Evolutionary conservation across 2,329 filamentous ascomycete species (phyloP).

Genomic region (Apiospora hydei): DNA sequence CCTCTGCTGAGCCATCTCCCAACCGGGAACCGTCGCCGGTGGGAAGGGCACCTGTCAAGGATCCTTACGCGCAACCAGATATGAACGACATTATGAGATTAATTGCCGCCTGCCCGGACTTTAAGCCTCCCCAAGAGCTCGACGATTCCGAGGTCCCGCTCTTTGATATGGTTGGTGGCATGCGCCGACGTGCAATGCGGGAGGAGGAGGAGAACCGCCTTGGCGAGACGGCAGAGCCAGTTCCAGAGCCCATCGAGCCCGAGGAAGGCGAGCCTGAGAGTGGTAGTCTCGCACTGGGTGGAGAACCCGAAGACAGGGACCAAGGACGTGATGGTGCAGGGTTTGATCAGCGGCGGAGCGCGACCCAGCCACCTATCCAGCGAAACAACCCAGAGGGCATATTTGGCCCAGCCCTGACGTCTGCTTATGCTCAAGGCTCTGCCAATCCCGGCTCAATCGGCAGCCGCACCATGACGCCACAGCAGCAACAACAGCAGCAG

Average conservation of each 20-base stretch:
- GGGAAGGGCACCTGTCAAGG: conserved; percentile 19
- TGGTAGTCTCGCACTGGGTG: conserved; percentile 85
- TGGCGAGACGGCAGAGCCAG: conserved; percentile 56
- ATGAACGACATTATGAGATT: conserved; percentile 37
- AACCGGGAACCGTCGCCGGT: neutral
- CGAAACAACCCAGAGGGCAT: conserved; percentile 61
- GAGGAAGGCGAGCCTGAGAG: conserved; percentile 81
- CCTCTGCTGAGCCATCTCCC: conserved; percentile 26
- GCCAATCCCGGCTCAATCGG: conserved; percentile 67
- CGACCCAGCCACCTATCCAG: conserved; percentile 80
- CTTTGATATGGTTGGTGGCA: conserved; percentile 83
- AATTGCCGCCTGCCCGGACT: conserved; percentile 40
- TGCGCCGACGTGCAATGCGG: conserved; percentile 79
- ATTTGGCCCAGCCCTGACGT: conserved; percentile 60
- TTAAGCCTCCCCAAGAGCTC: conserved; percentile 33
- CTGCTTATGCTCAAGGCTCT: conserved; percentile 56
- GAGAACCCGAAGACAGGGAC: conserved; percentile 87
- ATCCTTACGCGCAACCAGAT: conserved; percentile 30
- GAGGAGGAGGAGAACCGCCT: conserved; percentile 70
- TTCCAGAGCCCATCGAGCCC: conserved; percentile 50
- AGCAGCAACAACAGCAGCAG: conserved; percentile 73
- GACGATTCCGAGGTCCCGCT: conserved; percentile 69
- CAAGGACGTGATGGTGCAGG: conserved; percentile 56
- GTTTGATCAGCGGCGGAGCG: conserved; percentile 67
- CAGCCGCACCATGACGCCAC: conserved; percentile 78